phyloP scores from a whole-genome alignment of 2,329 filamentous ascomycete species.

The Helminthosporium solani region DNA sequence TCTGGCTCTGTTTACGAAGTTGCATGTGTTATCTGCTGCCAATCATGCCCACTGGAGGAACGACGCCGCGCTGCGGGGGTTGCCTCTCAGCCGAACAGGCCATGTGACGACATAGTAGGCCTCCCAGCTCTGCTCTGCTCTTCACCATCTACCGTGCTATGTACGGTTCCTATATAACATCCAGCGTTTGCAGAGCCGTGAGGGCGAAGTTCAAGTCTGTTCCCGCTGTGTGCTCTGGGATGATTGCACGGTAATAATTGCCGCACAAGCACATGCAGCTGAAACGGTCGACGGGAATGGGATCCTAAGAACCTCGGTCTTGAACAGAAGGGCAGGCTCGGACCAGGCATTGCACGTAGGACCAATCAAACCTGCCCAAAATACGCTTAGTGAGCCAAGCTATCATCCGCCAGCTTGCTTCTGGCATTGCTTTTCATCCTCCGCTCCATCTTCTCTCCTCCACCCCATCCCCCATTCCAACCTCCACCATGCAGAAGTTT shows the following conservation, averaged over 20 bases:
- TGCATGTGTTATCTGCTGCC: slow-evolving; percentile 16
- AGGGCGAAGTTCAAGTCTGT: no score
- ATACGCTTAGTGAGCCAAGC: slow-evolving; percentile 13
- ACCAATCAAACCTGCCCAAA: slow-evolving; percentile 26
- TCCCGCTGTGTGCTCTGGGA: no score
- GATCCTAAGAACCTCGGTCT: not conserved
- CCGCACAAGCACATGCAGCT: slow-evolving; percentile 27
- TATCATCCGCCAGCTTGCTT: slow-evolving; percentile 37
- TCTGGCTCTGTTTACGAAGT: slow-evolving; percentile 17
- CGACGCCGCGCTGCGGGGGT: slow-evolving; percentile 12
- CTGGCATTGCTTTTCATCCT: slow-evolving; percentile 39
- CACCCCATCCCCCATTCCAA: slow-evolving; percentile 39
- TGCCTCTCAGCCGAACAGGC: slow-evolving; percentile 1
- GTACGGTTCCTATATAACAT: no score
- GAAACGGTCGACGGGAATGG: slow-evolving; percentile 33
- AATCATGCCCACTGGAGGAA: slow-evolving; percentile 7
- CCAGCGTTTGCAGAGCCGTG: no score
- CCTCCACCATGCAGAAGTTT: slow-evolving; percentile 66
- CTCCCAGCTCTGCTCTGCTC: not conserved
- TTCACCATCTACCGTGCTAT: no score
- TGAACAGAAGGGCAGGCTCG: no score
- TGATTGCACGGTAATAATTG: slow-evolving; percentile 19
- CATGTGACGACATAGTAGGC: slow-evolving; percentile 13
- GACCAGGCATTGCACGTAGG: slow-evolving; percentile 1
- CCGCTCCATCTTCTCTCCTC: slow-evolving; percentile 38